These are phyloP conservation scores for Aquanectria penicillioides DNA, from an alignment of 2,329 filamentous ascomycete species.

Conservation along the genomic window DNA sequence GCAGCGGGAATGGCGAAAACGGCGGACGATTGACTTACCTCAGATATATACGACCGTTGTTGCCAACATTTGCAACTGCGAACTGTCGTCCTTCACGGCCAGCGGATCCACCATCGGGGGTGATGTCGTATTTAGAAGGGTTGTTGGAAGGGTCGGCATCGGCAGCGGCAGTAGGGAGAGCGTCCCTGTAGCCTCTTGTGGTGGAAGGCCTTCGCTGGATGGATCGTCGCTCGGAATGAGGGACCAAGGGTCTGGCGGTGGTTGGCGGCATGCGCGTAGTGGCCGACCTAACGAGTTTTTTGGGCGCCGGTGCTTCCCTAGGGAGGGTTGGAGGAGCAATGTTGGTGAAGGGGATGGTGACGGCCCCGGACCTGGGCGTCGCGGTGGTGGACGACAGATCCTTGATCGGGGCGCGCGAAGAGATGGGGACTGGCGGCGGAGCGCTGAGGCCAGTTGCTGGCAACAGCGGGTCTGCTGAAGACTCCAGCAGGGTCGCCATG, in stretches of 20 bases:
- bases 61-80: conserved; percentile 82
- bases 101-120: conserved; percentile 69
- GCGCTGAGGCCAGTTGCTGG: conserved; percentile 44
- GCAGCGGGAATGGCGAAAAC: conserved; percentile 2
- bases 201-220: conserved; percentile 51
- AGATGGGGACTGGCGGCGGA: conserved; percentile 32
- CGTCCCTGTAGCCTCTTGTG: conserved; percentile 57
- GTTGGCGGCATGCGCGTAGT: conserved; percentile 35
- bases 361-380: conserved; percentile 30
- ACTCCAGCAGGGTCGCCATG: conserved; percentile 41
- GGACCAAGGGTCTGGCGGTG: conserved; percentile 52
- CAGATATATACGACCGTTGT: conserved; percentile 84
- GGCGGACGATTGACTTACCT: conserved; percentile 64
- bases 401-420: conserved; percentile 36
- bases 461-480: conserved; percentile 38
- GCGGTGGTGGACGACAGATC: conserved; percentile 36
- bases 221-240: conserved; percentile 57
- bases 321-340: conserved; percentile 8
- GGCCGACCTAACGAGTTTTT: conserved; percentile 33
- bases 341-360: conserved; percentile 5
- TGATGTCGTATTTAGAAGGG: conserved; percentile 59
- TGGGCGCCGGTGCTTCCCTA: conserved; percentile 26
- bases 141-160: conserved; percentile 55
- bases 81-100: conserved; percentile 77
- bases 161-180: conserved; percentile 35